phyloP scores from a whole-genome alignment of 192 early-diverging fungal genomes.

The Funneliformis mosseae region DNA sequence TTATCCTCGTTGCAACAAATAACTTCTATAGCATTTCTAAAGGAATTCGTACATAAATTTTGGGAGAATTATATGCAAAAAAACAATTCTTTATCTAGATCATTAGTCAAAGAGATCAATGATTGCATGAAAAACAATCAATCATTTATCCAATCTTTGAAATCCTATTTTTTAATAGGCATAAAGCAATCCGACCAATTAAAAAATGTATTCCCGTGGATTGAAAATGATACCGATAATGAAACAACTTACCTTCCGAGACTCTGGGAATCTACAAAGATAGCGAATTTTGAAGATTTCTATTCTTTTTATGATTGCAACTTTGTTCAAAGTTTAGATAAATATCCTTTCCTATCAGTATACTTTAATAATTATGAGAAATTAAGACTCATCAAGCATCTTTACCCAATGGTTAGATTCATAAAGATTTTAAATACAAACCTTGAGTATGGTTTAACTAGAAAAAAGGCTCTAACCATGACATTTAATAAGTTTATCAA shows the following conservation, averaged over 20 bases:
- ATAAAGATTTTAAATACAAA: background rate
- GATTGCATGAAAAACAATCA: background rate
- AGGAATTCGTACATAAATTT: background rate
- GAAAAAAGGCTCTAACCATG: constrained; percentile 8
- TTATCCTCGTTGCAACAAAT: background rate
- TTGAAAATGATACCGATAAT: background rate
- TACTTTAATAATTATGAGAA: constrained; percentile 29
- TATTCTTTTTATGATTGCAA: background rate
- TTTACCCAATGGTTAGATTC: constrained; percentile 28
- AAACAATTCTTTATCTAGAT: background rate
- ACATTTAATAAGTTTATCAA: background rate
- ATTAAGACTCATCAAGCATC: constrained; percentile 9
- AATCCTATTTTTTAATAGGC: background rate
- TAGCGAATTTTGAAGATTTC: background rate
- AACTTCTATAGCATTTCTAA: background rate
- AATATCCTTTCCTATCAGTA: constrained; percentile 28
- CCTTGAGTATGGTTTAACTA: constrained; percentile 16
- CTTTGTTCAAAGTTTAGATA: background rate
- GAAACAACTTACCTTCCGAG: background rate
- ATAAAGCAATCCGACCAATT: background rate
- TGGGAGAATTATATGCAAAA: background rate
- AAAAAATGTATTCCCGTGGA: background rate
- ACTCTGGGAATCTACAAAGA: constrained; percentile 21
- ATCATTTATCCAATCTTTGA: background rate
- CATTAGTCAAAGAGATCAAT: background rate